Conservation (phyloP, 23 red algal genomes). For the Agarophyton chilense region DNA sequence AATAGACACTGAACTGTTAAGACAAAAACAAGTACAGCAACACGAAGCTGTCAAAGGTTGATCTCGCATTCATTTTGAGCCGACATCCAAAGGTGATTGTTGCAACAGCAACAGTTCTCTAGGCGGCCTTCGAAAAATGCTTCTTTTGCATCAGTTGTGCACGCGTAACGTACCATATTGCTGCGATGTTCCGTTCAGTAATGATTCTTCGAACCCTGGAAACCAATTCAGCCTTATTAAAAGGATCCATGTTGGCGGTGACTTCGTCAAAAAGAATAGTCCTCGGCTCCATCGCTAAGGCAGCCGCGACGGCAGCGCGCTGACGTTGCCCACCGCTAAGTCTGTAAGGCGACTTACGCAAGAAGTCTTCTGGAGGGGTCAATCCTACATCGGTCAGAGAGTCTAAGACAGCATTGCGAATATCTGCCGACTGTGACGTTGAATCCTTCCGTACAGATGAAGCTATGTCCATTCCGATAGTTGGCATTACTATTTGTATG, state of each 20-base stretch:
- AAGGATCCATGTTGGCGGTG: conserved; percentile 65
- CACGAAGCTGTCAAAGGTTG: conserved; percentile 48
- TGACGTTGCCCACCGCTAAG: conserved; percentile 81
- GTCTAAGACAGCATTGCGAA: conserved; percentile 9
- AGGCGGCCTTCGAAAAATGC: conserved; percentile 77
- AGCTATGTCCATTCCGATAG: conserved; percentile 56
- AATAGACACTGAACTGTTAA: conserved; percentile 60
- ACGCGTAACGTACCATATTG: conserved; percentile 66
- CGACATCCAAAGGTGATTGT: conserved; percentile 57
- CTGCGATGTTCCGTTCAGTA: conserved; percentile 42
- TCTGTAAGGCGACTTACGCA: conserved; percentile 5
- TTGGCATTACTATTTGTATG: conserved; percentile 46
- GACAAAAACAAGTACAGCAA: conserved; percentile 45
- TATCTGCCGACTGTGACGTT: not conserved
- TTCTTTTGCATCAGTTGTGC: not conserved
- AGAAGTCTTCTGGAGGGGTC: conserved; percentile 10
- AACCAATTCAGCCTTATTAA: conserved; percentile 52
- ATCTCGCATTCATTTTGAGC: conserved; percentile 80
- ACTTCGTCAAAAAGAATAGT: conserved; percentile 77
- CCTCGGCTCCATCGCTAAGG: conserved; percentile 50
- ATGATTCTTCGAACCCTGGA: conserved; percentile 19
- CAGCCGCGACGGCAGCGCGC: conserved; percentile 72
- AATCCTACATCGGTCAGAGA: conserved; percentile 45
- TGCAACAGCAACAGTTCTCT: not conserved
- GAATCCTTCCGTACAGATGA: conserved; percentile 20